phyloP scores from a whole-genome alignment of 2,329 filamentous ascomycete species.

The Phoma sp. region DNA sequence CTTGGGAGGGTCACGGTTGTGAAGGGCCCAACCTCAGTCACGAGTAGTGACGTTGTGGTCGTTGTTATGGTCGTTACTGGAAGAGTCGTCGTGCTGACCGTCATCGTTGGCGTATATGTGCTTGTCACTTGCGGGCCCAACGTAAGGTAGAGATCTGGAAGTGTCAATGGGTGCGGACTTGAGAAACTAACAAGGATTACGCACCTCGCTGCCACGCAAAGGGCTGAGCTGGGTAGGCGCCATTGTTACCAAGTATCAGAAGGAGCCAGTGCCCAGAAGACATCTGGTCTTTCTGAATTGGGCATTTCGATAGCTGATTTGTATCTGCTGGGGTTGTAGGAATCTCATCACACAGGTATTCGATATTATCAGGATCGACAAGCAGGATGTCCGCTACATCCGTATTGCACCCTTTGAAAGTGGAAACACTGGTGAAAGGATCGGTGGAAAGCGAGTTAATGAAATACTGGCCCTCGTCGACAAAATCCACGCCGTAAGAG shows the following conservation, averaged over 20 bases:
- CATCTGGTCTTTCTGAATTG: conserved; percentile 53
- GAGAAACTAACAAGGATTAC: conserved; percentile 3
- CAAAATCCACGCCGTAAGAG: conserved; percentile 53
- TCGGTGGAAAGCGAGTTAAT: conserved; percentile 54
- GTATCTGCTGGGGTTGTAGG: conserved; percentile 50
- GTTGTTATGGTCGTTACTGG: conserved; percentile 34
- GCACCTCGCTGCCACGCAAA: conserved; percentile 56
- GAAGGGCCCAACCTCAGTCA: conserved; percentile 36
- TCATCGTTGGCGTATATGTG: conserved; percentile 45
- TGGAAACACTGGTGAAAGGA: conserved; percentile 53
- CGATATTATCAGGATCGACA: conserved; percentile 51
- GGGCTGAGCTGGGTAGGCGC: conserved; percentile 46
- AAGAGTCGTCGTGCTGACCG: conserved; percentile 40
- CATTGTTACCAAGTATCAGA: conserved; percentile 56
- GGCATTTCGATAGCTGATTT: conserved; percentile 52
- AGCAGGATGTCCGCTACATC: conserved; percentile 53
- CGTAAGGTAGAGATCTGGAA: conserved; percentile 41
- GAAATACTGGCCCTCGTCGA: conserved; percentile 54
- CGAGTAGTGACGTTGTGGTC: conserved; percentile 34
- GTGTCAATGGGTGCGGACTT: conserved; percentile 2
- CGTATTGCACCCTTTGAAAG: conserved; percentile 54
- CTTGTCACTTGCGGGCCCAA: conserved; percentile 43
- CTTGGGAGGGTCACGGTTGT: conserved; percentile 43
- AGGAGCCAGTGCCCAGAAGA: conserved; percentile 55
- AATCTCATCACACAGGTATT: conserved; percentile 53